phyloP scores from a whole-genome alignment of 2,329 filamentous ascomycete genomes.

The Alternaria ventricosa region DNA sequence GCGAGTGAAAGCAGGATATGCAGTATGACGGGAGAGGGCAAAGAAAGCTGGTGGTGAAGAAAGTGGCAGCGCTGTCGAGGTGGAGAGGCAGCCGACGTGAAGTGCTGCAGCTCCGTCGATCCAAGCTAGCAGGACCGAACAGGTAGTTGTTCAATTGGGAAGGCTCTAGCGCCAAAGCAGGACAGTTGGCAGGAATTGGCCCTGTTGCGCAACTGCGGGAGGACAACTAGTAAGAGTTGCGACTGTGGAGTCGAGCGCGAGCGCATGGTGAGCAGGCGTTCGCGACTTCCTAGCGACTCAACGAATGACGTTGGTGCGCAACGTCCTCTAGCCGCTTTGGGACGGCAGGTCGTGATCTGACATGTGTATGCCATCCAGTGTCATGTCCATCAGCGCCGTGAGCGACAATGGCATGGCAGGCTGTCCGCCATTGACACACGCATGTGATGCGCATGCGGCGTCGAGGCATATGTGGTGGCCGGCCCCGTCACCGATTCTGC shows the following conservation, averaged over 20 bases:
- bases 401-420: neutral
- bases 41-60: conserved; percentile 15
- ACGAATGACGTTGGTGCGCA: conserved; percentile 21
- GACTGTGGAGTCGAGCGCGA: conserved; percentile 1
- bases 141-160: neutral
- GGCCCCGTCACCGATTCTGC: neutral
- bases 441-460: neutral
- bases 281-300: conserved; percentile 6
- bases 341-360: neutral
- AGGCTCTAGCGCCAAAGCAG: neutral
- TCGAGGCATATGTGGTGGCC: neutral
- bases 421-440: neutral
- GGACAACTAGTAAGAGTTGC: neutral
- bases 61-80: conserved; percentile 3
- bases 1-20: conserved; percentile 31
- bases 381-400: neutral
- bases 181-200: conserved; percentile 1
- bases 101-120: conserved; percentile 9
- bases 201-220: conserved; percentile 2
- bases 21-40: conserved; percentile 9
- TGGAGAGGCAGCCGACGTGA: conserved; percentile 10
- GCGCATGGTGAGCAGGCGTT: neutral
- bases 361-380: neutral
- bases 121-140: conserved; percentile 17
- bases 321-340: conserved; percentile 11